Percentiles rank a stretch among this genome's conserved stretches.
Evolutionary conservation across 768 basidiomycete species (phyloP).

Genomic region (Naganishia randhawae): DNA sequence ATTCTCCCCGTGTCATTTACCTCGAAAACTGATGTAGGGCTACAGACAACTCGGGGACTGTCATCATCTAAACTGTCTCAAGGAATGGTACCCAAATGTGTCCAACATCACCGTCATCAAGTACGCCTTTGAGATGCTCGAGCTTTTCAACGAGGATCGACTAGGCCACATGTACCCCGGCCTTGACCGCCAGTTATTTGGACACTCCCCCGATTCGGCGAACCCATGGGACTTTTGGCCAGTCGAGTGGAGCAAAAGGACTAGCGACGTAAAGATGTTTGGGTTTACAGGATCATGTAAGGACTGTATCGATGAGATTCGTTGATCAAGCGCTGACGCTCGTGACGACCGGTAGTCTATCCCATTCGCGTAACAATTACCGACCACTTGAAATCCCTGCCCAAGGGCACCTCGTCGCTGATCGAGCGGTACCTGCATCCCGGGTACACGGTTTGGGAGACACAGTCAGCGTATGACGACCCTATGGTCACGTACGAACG

Average conservation of each 20-base stretch:
- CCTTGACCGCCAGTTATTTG: constrained; percentile 45
- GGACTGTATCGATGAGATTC: constrained; percentile 13
- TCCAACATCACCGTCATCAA: constrained; percentile 50
- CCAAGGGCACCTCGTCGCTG: constrained; percentile 11
- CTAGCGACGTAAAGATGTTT: constrained; percentile 42
- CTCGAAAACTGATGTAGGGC: neutral
- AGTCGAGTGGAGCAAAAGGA: constrained; percentile 39
- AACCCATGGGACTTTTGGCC: constrained; percentile 51
- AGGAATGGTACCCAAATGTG: constrained; percentile 46
- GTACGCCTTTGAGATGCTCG: constrained; percentile 48
- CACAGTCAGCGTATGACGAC: constrained; percentile 27
- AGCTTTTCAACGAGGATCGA: constrained; percentile 41
- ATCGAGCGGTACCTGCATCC: constrained; percentile 43
- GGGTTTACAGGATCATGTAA: constrained; percentile 48
- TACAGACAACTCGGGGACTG: constrained; percentile 47
- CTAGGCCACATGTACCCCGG: constrained; percentile 36
- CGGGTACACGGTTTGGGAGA: constrained; percentile 39
- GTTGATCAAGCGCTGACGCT: neutral
- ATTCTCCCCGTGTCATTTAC: constrained; percentile 16
- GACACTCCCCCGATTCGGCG: constrained; percentile 47
- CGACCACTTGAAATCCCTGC: constrained; percentile 26
- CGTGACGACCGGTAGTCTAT: constrained; percentile 36
- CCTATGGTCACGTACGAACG: constrained; percentile 44
- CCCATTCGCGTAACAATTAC: constrained; percentile 45
- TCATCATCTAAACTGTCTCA: constrained; percentile 39